phyloP scores from a whole-genome alignment of 257 asterid genomes.

The Fraxinus anomala region DNA sequence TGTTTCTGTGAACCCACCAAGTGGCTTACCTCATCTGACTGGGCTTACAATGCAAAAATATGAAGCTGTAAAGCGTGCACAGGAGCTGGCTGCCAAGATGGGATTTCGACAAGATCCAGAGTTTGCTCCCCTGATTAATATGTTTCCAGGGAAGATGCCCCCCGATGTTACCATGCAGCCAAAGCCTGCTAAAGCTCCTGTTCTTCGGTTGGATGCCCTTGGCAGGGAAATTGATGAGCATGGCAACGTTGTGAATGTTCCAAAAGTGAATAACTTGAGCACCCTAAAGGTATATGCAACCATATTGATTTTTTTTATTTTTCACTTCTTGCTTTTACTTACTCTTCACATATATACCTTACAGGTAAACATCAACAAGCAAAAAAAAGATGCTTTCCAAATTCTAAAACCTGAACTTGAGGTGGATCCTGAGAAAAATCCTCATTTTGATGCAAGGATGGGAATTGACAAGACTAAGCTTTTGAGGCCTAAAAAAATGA shows the following conservation, averaged over 20 bases:
- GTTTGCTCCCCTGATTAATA: constrained; percentile 75
- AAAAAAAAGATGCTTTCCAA: constrained; percentile 93
- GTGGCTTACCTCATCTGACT: constrained; percentile 67
- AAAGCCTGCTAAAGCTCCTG: constrained; percentile 88
- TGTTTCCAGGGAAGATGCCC: constrained; percentile 88
- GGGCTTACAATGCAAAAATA: constrained; percentile 74
- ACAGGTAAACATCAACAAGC: constrained; percentile 93
- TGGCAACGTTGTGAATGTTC: constrained; percentile 77
- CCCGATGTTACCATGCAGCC: constrained; percentile 75
- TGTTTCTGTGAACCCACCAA: constrained; percentile 36
- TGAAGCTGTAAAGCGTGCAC: constrained; percentile 87
- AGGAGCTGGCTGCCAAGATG: constrained; percentile 89
- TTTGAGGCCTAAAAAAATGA: constrained; percentile 81
- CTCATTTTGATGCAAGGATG: constrained; percentile 80
- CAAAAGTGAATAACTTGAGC: constrained; percentile 73
- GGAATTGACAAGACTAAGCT: constrained; percentile 84
- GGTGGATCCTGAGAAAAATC: constrained; percentile 83
- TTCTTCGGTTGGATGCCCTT: constrained; percentile 90
- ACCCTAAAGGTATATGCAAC: constrained; percentile 74
- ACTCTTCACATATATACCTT: not conserved
- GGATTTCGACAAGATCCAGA: constrained; percentile 93
- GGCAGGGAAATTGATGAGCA: constrained; percentile 98
- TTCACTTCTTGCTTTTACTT: not conserved
- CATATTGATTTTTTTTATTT: not conserved
- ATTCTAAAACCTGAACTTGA: constrained; percentile 94